Conservation (phyloP, 768 basidiomycete species). For the Amanita rimosa region DNA sequence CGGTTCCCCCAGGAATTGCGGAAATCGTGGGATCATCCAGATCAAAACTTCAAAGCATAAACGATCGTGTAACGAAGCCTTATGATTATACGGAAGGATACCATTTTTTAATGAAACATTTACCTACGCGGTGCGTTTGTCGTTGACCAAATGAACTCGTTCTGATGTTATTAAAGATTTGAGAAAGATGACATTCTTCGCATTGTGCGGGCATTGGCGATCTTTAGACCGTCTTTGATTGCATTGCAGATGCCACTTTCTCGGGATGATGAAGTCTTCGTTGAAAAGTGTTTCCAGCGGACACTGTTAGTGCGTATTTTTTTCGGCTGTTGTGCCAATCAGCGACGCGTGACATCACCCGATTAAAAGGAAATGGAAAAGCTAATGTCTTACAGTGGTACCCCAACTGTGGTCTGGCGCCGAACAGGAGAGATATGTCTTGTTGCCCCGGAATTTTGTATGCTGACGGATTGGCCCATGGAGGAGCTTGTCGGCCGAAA, state of each 20-base stretch:
- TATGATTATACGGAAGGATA: slow-evolving; percentile 97
- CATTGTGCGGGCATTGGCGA: slow-evolving; percentile 88
- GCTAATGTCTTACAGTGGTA: slow-evolving; percentile 93
- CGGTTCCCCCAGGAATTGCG: slow-evolving; percentile 25
- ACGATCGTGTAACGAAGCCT: slow-evolving; percentile 58
- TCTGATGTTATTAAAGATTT: slow-evolving; percentile 50
- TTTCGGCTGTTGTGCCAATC: slow-evolving; percentile 5
- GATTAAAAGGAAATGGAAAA: slow-evolving; percentile 80
- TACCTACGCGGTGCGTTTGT: slow-evolving; percentile 63
- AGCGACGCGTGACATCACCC: slow-evolving; percentile 9
- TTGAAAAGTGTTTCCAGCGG: slow-evolving; percentile 92
- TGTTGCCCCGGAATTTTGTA: slow-evolving; percentile 92
- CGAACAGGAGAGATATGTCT: slow-evolving; percentile 97
- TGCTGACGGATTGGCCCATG: slow-evolving; percentile 84
- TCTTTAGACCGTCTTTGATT: slow-evolving; percentile 93
- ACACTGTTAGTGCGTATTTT: slow-evolving; percentile 58
- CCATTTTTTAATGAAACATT: slow-evolving; percentile 92
- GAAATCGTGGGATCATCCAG: slow-evolving; percentile 21
- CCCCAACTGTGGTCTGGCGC: slow-evolving; percentile 96
- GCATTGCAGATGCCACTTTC: slow-evolving; percentile 97
- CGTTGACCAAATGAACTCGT: slow-evolving; percentile 27
- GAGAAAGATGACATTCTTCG: slow-evolving; percentile 94
- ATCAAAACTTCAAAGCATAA: slow-evolving; percentile 44
- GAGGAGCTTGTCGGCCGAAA: slow-evolving; percentile 62
- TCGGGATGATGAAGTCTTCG: slow-evolving; percentile 92